Base-by-base conservation (phyloP, 345 rosid genomes). In the Fremontodendron californicum region DNA sequence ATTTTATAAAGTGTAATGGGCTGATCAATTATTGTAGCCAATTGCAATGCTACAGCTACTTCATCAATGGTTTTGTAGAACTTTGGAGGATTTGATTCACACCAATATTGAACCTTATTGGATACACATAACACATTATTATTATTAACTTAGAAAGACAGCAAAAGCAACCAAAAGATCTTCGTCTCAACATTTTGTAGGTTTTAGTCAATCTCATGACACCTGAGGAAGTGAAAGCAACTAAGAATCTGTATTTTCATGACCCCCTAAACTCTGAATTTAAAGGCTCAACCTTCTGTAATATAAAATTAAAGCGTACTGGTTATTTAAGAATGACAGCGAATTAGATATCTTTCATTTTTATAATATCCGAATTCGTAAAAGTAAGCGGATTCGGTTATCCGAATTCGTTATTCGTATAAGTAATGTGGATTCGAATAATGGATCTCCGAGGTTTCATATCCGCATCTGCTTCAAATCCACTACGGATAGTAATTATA, bases 1-100 rank as follows among this genome's bases (percentile, higher is more conserved):
- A 60, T 60, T 61, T 29, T 12, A 61, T 12, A 65, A 37, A 64
- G 29, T 10, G 18, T 39, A 65, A 69, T 63, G 42, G 48, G 15
- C 4, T 33, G 43, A 9, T 46, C 10, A 16, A 65, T 39, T 65
- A 19, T 37, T 64, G 23, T 19, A 64, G 1, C 70, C 27, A 69
- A 46, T 37, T 64, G 13, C 42, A 35, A 16, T 64, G 42, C 42
- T 37, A 33, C 40, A 35, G 21, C 8, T 35, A 63, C 40, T 63
- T 35, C 27, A 18, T 33, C 37, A 29, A 62, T 6, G 21, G 43
- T 63, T 7, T 63, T 4, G 37, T 16, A 16, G 42, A 31, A 31
- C 67, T 29, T 62, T 45, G 73, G 9, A 19, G 73, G 73, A 69
- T 69, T 45, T 69, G 37, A 69, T 69, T 27, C 55, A 69, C 55